Evolutionary conservation across 164 flowering plant genomes (phyloP).

Genomic region (Buxus sempervirens): DNA sequence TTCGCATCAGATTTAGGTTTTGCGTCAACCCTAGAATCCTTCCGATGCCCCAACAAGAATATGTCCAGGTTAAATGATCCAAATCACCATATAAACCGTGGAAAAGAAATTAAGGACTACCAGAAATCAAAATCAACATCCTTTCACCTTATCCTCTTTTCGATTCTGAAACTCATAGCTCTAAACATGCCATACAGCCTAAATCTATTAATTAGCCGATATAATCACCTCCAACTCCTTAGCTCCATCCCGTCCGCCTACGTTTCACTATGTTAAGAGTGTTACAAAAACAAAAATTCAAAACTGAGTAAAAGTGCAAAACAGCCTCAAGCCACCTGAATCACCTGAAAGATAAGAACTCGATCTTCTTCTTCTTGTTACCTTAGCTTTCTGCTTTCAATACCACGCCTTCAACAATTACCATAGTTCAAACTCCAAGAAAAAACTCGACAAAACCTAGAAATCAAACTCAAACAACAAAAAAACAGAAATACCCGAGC

Average conservation of each 20-base stretch:
- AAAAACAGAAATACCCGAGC: conserved; percentile 17
- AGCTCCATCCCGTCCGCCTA: conserved; percentile 8
- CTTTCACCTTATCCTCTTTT: conserved; percentile 1
- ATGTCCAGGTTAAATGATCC: conserved; percentile 1
- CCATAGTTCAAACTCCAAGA: background rate
- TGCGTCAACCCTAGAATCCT: conserved; percentile 6
- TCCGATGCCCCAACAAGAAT: conserved; percentile 5
- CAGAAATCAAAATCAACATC: background rate
- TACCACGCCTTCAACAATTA: background rate
- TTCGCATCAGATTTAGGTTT: background rate
- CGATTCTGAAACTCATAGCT: background rate
- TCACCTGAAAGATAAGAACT: background rate
- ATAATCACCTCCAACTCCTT: conserved; percentile 2
- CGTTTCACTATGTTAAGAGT: background rate
- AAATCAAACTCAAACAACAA: background rate
- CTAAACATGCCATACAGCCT: conserved; percentile 5
- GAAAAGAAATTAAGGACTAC: background rate
- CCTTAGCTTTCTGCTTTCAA: background rate
- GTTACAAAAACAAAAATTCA: background rate
- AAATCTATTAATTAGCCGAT: background rate
- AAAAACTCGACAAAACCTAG: too few species aligned
- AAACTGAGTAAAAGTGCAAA: conserved; percentile 3
- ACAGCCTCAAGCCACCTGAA: conserved; percentile 1
- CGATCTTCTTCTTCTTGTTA: background rate
- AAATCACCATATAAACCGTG: conserved; percentile 4